Base-by-base conservation (phyloP, 2,329 filamentous ascomycete genomes). In the Microcera coccophila region DNA sequence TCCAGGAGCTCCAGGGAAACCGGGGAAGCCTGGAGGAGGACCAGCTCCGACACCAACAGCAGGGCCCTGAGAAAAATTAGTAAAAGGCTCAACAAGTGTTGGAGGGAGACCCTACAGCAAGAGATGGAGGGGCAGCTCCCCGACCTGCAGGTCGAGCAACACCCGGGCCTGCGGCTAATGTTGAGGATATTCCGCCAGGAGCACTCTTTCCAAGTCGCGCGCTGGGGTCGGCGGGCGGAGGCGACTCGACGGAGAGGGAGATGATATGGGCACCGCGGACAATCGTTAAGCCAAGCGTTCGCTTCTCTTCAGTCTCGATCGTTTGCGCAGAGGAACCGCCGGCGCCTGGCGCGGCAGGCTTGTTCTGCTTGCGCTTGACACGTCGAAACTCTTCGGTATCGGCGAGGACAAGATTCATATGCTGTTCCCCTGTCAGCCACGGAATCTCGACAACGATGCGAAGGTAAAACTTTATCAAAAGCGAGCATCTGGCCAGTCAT, bases 381-480 rank as follows among this genome's bases (percentile, higher is more conserved):
- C 86, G 86, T 66, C 90, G 87, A 70, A 95, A 96, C 69, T 97
- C 91, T 79, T 98, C 93, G 56, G 93, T 97, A 64, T 98, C 93
- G 70, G 91, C 93, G 50, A 98, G 86, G 49, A 98, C 93, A 54
- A 98, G 81, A 69, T 98, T 98, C 93, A 98, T 98, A 71, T 98
- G 93, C 90, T 95, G 39, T 29, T 5, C 22, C 9, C 9, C 4
- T 18, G 36, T 57, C 15, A 60, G 57, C 21, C 15, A 12, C 28
- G 16, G 26, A 4, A 36, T 26, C 15, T 10, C 17, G 17, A 36
- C 15, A 11, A n/a, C n/a, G 12, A 21, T 36, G 18, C 14, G 8
- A 39, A 24, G 39, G 9, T 45, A 58, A 45, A 70, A 91, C 89
- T 81, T 97, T 97, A 70, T 98, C 93, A 62, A 97, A 98, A 41